Percentiles rank a stretch among this genome's conserved stretches.
phyloP scores from a whole-genome alignment of 2,329 filamentous ascomycete species.

The Pezicula rhizophila region DNA sequence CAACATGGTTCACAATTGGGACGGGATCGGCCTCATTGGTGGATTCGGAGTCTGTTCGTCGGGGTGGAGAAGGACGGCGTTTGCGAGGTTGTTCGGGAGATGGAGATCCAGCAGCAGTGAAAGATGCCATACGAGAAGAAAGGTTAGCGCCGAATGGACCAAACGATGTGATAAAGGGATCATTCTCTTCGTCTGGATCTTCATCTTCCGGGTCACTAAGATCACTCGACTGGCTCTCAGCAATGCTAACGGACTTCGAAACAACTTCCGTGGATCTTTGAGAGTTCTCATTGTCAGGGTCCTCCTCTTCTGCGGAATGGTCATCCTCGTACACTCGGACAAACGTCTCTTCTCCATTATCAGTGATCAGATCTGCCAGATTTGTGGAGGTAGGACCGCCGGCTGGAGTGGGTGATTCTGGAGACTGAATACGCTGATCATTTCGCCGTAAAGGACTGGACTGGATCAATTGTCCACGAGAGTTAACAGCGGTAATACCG shows the following conservation, averaged over 20 bases:
- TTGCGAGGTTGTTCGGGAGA: constrained; percentile 50
- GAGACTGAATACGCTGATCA: constrained; percentile 58
- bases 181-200: constrained; percentile 87
- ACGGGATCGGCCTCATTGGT: constrained; percentile 34
- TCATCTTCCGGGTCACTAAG: constrained; percentile 52
- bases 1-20: constrained; percentile 71
- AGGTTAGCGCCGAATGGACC: constrained; percentile 84
- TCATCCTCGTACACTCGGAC: constrained; percentile 73
- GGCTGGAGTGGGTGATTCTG: constrained; percentile 63
- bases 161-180: constrained; percentile 87
- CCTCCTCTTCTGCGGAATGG: constrained; percentile 46
- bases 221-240: constrained; percentile 41
- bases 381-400: constrained; percentile 13
- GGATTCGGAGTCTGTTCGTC: constrained; percentile 20
- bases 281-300: constrained; percentile 11
- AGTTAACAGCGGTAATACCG: constrained; percentile 34
- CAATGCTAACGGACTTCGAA: constrained; percentile 14
- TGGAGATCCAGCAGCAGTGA: constrained; percentile 52
- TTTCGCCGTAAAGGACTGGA: constrained; percentile 52
- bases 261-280: constrained; percentile 20
- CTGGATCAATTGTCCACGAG: constrained; percentile 39
- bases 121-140: constrained; percentile 73
- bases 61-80: constrained; percentile 18
- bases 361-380: constrained; percentile 28
- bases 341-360: constrained; percentile 37